These are phyloP conservation scores for Stevia rebaudiana DNA, from an alignment of 140 eudicot species.

Conservation along the genomic window DNA sequence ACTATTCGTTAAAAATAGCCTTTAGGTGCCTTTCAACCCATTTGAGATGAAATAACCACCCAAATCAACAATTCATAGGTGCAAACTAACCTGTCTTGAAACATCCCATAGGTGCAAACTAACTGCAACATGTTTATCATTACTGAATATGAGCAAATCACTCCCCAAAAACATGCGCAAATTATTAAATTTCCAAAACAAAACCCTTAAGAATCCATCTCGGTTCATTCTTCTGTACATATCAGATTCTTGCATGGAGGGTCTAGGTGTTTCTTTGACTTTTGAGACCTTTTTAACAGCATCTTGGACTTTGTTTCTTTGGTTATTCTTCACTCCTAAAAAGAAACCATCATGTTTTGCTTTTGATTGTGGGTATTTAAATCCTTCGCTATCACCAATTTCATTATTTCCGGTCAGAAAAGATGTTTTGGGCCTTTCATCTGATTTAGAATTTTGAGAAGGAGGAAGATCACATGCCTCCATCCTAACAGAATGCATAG, in stretches of 20 bases:
- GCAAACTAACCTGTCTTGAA: slow-evolving; percentile 65
- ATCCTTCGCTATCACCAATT: slow-evolving; percentile 31
- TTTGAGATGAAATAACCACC: too few relatives aligned
- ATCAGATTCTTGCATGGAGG: slow-evolving; percentile 81
- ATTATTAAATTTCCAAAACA: slow-evolving; percentile 93
- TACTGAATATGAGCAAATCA: slow-evolving; percentile 86
- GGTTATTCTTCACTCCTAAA: slow-evolving; percentile 61
- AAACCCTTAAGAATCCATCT: slow-evolving; percentile 74
- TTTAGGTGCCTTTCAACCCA: not conserved
- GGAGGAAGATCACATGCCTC: slow-evolving; percentile 99
- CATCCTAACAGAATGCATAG: slow-evolving; percentile 99
- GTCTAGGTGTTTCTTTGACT: slow-evolving; percentile 72
- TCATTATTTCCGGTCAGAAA: slow-evolving; percentile 41
- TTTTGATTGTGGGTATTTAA: slow-evolving; percentile 28
- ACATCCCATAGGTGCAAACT: slow-evolving; percentile 99
- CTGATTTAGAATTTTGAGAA: slow-evolving; percentile 40
- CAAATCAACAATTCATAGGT: not conserved
- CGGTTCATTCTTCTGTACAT: slow-evolving; percentile 59
- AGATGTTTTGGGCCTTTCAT: slow-evolving; percentile 46
- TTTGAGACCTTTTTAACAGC: slow-evolving; percentile 65
- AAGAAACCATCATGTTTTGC: slow-evolving; percentile 38
- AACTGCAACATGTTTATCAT: slow-evolving; percentile 88
- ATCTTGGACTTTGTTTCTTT: slow-evolving; percentile 46
- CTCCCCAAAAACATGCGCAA: slow-evolving; percentile 93
- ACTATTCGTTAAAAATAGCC: not conserved